Percentiles rank a stretch among this genome's conserved stretches.
These are phyloP conservation scores for Taxillus chinensis DNA, from an alignment of 164 flowering plant genomes.

Conservation along the genomic window DNA sequence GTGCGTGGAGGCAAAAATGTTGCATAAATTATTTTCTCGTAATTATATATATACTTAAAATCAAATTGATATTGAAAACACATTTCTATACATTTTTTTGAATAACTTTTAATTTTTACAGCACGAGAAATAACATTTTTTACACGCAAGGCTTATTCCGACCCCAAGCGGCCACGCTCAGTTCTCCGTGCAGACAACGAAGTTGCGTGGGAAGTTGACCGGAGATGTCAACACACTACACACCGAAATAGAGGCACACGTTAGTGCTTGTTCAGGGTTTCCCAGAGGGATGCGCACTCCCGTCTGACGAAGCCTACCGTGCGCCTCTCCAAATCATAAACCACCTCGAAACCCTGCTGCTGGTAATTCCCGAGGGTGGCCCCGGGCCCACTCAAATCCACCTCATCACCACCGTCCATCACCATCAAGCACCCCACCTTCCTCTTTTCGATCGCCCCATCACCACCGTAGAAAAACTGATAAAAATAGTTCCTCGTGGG, in stretches of 20 bases:
- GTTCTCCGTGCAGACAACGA: too few species aligned
- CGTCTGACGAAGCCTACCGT: slow-evolving; percentile 71
- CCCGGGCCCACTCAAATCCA: slow-evolving; percentile 61
- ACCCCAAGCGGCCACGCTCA: too few species aligned
- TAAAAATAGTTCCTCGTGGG: slow-evolving; percentile 70
- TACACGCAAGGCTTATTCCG: too few species aligned
- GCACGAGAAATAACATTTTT: too few species aligned
- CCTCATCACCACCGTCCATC: slow-evolving; percentile 80
- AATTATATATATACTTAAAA: too few species aligned
- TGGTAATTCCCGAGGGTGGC: slow-evolving; percentile 78
- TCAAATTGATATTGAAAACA: too few species aligned
- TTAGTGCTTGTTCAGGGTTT: slow-evolving; percentile 25
- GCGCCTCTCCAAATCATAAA: slow-evolving; percentile 62
- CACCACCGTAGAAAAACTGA: slow-evolving; percentile 41
- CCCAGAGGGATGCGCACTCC: slow-evolving; percentile 70
- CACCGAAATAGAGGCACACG: slow-evolving; percentile 4
- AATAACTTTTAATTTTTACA: too few species aligned
- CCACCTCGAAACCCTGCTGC: slow-evolving; percentile 96
- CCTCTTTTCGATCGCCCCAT: slow-evolving; percentile 23
- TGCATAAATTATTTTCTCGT: too few species aligned
- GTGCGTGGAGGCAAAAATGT: too few species aligned
- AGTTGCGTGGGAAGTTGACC: too few species aligned
- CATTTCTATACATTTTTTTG: too few species aligned
- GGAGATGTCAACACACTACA: too few species aligned
- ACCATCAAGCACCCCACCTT: slow-evolving; percentile 78